Evolutionary conservation across 2,329 filamentous ascomycete genomes (phyloP).

Genomic region (Nemania bipapillata): DNA sequence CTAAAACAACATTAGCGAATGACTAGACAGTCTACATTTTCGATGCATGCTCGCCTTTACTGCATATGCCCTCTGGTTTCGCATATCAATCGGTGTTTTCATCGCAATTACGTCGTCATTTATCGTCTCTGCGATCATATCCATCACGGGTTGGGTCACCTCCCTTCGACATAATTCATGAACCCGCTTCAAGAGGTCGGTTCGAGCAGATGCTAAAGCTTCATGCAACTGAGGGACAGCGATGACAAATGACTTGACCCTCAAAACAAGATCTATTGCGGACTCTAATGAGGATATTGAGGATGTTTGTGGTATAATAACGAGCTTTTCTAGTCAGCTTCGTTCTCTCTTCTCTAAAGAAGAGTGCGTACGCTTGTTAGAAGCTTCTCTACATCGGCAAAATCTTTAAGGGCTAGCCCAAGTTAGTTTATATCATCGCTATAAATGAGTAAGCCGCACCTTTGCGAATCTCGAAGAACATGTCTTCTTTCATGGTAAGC

Average conservation of each 20-base stretch:
- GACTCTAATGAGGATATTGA: slow-evolving; percentile 78
- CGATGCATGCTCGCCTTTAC: slow-evolving; percentile 69
- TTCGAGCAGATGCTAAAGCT: slow-evolving; percentile 72
- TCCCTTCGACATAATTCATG: slow-evolving; percentile 74
- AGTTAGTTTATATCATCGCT: slow-evolving; percentile 37
- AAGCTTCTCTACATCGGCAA: slow-evolving; percentile 82
- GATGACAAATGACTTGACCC: slow-evolving; percentile 83
- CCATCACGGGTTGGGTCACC: slow-evolving; percentile 68
- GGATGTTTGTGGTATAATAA: slow-evolving; percentile 74
- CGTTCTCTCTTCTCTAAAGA: not conserved
- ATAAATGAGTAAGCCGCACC: slow-evolving; percentile 57
- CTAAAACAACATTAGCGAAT: slow-evolving; percentile 54
- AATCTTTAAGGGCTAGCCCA: slow-evolving; percentile 72
- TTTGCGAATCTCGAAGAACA: slow-evolving; percentile 80
- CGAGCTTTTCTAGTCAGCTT: slow-evolving; percentile 65
- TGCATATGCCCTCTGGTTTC: slow-evolving; percentile 90
- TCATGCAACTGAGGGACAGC: slow-evolving; percentile 74
- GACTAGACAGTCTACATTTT: not conserved
- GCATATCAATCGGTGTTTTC: slow-evolving; percentile 80
- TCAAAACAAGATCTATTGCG: slow-evolving; percentile 85
- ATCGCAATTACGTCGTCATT: slow-evolving; percentile 85
- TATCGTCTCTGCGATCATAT: slow-evolving; percentile 74
- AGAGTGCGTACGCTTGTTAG: slow-evolving; percentile 71
- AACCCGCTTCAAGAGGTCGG: slow-evolving; percentile 73
- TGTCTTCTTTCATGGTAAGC: slow-evolving; percentile 80